phyloP scores from a whole-genome alignment of 148 eudicot species.

The Chenopodium album region DNA sequence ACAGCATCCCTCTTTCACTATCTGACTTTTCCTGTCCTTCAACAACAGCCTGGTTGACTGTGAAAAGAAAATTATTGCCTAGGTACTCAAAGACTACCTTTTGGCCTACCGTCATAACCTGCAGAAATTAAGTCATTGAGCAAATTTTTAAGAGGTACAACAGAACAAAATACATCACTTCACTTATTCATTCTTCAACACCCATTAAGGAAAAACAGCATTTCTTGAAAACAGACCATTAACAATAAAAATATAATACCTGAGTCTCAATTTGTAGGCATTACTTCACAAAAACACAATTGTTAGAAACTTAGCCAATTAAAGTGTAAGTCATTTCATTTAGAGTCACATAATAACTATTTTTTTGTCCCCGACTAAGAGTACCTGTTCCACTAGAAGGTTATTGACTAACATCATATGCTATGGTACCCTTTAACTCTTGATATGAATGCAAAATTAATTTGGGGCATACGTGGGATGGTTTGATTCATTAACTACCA shows the following conservation, averaged over 20 bases:
- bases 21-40: slow-evolving; percentile 66
- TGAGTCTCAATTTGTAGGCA: neutral
- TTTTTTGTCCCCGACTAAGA: neutral
- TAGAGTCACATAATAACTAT: no score
- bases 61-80: slow-evolving; percentile 64
- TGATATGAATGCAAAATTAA: neutral
- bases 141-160: slow-evolving; percentile 12
- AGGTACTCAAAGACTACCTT: slow-evolving; percentile 81
- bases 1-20: slow-evolving; percentile 78
- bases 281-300: neutral
- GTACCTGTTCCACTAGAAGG: neutral
- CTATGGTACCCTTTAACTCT: neutral
- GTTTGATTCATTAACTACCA: no score
- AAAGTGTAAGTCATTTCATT: neutral
- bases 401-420: neutral
- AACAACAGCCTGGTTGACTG: slow-evolving; percentile 76
- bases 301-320: neutral
- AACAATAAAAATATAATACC: neutral
- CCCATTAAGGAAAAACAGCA: neutral
- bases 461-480: no score
- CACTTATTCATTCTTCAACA: slow-evolving; percentile 3
- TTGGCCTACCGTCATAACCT: slow-evolving; percentile 92
- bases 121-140: slow-evolving; percentile 29
- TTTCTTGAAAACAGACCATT: neutral
- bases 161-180: neutral